These are phyloP conservation scores for Excoecaria agallocha DNA, from an alignment of 345 rosid species.

Conservation along the genomic window DNA sequence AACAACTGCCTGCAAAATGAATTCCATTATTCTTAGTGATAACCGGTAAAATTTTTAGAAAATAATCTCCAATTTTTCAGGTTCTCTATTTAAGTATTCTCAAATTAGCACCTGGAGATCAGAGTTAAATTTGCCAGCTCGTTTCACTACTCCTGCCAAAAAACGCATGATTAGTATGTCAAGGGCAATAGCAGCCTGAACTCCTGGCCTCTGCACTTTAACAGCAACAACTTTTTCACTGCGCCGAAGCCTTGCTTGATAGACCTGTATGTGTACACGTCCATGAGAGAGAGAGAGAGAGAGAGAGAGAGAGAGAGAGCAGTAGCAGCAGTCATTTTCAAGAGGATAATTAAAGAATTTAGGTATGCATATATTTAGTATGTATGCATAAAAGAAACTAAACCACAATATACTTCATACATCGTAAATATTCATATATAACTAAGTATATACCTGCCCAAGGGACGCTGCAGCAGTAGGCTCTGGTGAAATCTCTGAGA, in stretches of 20 bases:
- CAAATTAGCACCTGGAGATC: constrained; percentile 62
- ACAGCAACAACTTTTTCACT: constrained; percentile 72
- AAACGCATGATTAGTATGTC: constrained; percentile 81
- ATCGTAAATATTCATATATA: not conserved
- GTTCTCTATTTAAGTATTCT: not conserved
- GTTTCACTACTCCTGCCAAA: constrained; percentile 68
- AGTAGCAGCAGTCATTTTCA: constrained; percentile 3
- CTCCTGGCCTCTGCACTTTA: constrained; percentile 96
- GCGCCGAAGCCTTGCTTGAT: constrained; percentile 78
- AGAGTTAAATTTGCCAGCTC: constrained; percentile 66
- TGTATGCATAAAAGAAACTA: not conserved
- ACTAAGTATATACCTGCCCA: constrained; percentile 59
- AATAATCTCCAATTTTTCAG: constrained; percentile 1
- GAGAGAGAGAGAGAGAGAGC: no score
- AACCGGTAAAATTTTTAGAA: not conserved
- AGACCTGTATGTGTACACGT: constrained; percentile 46
- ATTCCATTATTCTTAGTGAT: constrained; percentile 24
- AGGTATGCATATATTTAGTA: not conserved
- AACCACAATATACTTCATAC: constrained; percentile 12
- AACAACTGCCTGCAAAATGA: constrained; percentile 70
- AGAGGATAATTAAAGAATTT: not conserved
- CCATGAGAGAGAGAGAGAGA: not conserved
- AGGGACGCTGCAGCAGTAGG: constrained; percentile 93
- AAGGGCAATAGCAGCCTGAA: constrained; percentile 84
- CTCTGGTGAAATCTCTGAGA: constrained; percentile 89